Conservation (phyloP, 345 rosid genomes). For the Pseudoturritis turrita region DNA sequence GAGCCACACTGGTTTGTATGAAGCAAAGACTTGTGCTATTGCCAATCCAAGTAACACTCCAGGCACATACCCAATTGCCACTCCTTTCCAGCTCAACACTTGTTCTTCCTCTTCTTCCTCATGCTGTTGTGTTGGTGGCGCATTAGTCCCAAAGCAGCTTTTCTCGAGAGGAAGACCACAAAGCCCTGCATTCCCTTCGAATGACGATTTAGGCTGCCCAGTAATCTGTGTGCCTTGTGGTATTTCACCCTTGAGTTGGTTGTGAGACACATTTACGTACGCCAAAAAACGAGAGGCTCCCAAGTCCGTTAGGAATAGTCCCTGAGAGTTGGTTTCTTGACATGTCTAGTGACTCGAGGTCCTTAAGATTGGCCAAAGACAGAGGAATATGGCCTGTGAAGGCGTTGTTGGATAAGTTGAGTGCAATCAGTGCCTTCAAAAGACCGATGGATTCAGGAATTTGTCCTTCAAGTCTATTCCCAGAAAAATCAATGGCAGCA, state of each 20-base stretch:
- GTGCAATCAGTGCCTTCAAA: not conserved
- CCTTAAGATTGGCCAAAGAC: not conserved
- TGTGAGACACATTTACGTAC: constrained; percentile 9
- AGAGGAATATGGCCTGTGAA: not conserved
- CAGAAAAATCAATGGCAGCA: constrained; percentile 2
- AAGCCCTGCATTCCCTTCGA: no score
- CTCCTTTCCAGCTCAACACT: not conserved
- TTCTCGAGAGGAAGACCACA: no score
- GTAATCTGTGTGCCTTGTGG: no score
- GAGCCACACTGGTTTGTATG: no score
- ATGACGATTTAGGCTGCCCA: no score
- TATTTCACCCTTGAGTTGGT: constrained; percentile 5
- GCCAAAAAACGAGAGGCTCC: constrained; percentile 12
- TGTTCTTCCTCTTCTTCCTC: not conserved
- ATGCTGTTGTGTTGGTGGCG: not conserved
- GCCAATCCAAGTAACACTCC: no score
- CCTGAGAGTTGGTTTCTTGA: constrained; percentile 14
- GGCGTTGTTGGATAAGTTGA: constrained; percentile 18
- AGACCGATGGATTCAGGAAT: constrained; percentile 19
- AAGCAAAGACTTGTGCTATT: no score
- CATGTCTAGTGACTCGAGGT: constrained; percentile 1
- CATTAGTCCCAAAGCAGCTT: not conserved
- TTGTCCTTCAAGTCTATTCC: constrained; percentile 14
- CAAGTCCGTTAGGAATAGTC: constrained; percentile 12
- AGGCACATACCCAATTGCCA: no score